Evolutionary conservation across 257 asterid genomes (phyloP).

Genomic region (Coffea eugenioides): DNA sequence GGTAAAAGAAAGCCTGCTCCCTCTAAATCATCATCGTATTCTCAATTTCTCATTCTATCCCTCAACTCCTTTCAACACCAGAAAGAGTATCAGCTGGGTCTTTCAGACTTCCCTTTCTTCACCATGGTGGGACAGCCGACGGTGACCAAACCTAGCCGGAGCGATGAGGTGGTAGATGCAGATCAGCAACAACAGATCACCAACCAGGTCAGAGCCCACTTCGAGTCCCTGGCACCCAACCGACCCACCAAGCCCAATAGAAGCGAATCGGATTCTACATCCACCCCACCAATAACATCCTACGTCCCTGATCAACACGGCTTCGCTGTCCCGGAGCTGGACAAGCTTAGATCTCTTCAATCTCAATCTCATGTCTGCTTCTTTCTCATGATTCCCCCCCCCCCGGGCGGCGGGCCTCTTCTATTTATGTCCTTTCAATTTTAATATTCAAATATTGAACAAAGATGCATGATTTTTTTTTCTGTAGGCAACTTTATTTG

Average conservation of each 20-base stretch:
- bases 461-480: neutral
- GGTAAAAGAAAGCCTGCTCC: too few species aligned
- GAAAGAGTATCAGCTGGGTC: neutral
- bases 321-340: conserved; percentile 30
- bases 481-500: conserved; percentile 22
- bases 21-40: too few species aligned
- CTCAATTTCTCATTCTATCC: too few species aligned
- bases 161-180: conserved; percentile 44
- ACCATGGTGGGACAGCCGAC: conserved; percentile 27
- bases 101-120: neutral
- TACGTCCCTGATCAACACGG: conserved; percentile 18
- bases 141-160: conserved; percentile 50
- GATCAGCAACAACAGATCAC: conserved; percentile 40
- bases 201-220: conserved; percentile 33
- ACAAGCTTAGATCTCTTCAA: conserved; percentile 39
- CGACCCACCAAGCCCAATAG: conserved; percentile 43
- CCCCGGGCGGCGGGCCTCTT: too few species aligned
- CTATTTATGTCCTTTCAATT: neutral
- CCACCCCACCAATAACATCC: neutral
- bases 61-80: too few species aligned
- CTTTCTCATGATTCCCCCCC: neutral
- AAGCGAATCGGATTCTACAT: conserved; percentile 36
- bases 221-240: conserved; percentile 41
- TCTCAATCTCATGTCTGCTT: conserved; percentile 29
- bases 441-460: too few species aligned